Percentiles rank a stretch among this genome's conserved stretches.
These are phyloP conservation scores for Alternaria triticina DNA, from an alignment of 2,329 filamentous ascomycete genomes.

Conservation along the genomic window DNA sequence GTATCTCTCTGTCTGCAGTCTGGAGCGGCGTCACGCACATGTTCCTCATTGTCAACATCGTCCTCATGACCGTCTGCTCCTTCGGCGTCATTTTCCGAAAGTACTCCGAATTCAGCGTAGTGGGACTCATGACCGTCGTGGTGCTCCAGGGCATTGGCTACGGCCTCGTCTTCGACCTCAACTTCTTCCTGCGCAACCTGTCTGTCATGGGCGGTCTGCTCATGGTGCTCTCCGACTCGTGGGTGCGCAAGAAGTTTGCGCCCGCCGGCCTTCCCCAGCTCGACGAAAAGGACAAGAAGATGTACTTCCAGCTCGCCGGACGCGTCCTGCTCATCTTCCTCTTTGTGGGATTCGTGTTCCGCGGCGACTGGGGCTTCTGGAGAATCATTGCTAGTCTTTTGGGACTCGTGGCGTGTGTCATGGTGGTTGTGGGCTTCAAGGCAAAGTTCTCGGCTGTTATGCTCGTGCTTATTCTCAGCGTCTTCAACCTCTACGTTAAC, in stretches of 20 bases:
- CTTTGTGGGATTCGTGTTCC: slow-evolving; percentile 95
- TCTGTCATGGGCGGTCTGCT: slow-evolving; percentile 96
- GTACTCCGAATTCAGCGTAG: slow-evolving; percentile 91
- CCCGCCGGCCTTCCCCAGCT: slow-evolving; percentile 92
- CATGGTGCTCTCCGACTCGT: slow-evolving; percentile 98
- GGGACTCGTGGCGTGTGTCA: slow-evolving; percentile 89
- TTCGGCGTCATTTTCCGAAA: slow-evolving; percentile 88
- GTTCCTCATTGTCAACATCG: slow-evolving; percentile 88
- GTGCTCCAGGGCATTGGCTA: slow-evolving; percentile 94
- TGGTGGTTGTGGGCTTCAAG: slow-evolving; percentile 99
- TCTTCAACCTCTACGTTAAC: slow-evolving; percentile 98
- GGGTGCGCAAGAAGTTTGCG: slow-evolving; percentile 96
- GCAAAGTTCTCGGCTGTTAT: slow-evolving; percentile 98
- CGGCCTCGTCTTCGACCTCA: slow-evolving; percentile 97
- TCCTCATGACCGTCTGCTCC: slow-evolving; percentile 85
- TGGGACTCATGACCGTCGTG: slow-evolving; percentile 87
- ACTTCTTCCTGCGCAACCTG: slow-evolving; percentile 99
- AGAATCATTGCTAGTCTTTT: slow-evolving; percentile 83
- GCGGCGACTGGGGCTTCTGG: slow-evolving; percentile 90
- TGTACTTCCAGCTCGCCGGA: slow-evolving; percentile 99
- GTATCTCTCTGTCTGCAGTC: slow-evolving; percentile 61
- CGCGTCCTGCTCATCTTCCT: slow-evolving; percentile 96
- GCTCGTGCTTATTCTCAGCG: slow-evolving; percentile 89
- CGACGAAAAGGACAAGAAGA: slow-evolving; percentile 99
- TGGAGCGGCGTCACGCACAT: slow-evolving; percentile 86